A percentile compares a stretch with the other conserved stretches of the same genome.
Conservation (phyloP, 306 rosid species). For the Pachyrhizus erosus region DNA sequence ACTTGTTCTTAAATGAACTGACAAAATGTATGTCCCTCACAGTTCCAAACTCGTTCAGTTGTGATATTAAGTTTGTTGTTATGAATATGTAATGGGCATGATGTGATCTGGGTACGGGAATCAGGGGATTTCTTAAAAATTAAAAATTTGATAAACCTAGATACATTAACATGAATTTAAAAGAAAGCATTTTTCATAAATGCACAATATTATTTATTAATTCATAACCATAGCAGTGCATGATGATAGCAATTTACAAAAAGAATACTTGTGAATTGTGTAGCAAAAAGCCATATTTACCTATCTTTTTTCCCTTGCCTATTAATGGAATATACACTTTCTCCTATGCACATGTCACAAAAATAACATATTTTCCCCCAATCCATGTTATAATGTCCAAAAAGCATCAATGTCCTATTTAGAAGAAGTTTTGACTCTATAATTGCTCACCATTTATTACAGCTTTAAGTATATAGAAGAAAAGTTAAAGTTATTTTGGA, state of each 20-base stretch:
- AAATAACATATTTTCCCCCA: background rate
- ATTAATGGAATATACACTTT: background rate
- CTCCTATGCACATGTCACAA: background rate
- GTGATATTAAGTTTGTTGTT: slow-evolving; percentile 6
- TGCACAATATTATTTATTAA: background rate
- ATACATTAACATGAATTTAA: background rate
- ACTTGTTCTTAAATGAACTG: slow-evolving; percentile 77
- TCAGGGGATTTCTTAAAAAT: background rate
- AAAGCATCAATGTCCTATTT: background rate
- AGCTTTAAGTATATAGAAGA: background rate
- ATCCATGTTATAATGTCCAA: background rate
- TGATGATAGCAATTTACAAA: background rate
- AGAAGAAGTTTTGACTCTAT: background rate
- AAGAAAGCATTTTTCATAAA: background rate
- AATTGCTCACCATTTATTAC: background rate
- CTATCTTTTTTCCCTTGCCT: background rate
- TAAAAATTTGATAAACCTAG: background rate
- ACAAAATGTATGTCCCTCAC: slow-evolving; percentile 62
- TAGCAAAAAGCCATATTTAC: background rate
- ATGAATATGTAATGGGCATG: background rate
- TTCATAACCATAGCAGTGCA: background rate
- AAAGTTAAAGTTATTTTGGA: background rate
- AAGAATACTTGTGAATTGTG: background rate
- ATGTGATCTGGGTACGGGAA: background rate
- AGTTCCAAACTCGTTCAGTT: background rate